Evolutionary conservation across 108 stramenopile genomes (phyloP), one percentile per base, ranked within the genome.

Genomic region (Schizochytrium sp.): DNA sequence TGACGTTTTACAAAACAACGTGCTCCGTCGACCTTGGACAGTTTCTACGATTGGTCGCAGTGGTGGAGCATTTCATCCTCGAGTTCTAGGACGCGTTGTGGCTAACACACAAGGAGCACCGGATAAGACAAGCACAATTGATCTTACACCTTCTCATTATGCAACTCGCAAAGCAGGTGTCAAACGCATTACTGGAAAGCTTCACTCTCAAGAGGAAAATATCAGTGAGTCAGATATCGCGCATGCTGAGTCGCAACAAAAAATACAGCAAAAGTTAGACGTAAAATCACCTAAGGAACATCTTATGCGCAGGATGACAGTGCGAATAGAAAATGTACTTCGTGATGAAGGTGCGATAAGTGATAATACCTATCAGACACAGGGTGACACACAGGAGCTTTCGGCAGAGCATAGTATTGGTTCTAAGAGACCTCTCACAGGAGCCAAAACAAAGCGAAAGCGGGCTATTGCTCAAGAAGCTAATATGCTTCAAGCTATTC

Each of bases 11-110:
- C 64, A 69, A 44, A 69, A 69, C 28, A 69, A 69, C 28, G 64
- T 69, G 64, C 64, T 69, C 44, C 64, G 64, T 7, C 40, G 64
- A 69, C 64, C 64, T 7, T 69, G 64, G 64, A 69, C 64, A 7
- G 64, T 69, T 2, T 69, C 64, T 38, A 5, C 64, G 28, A 69
- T 69, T 15, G 64, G 64, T 15, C 64, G 64, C 12, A 7, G 8
- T 1, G 64, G 64, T 28, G 64, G 64, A 38, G 64, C 64, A 12
- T 69, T 69, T 69, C 64, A 69, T 38, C 64, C 64, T 12, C 64
- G 64, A 10, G 64, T 69, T 69, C 64, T 69, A 7, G 64, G 64
- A 1, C 64, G 64, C 15, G 2, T 69, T 7, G 64, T 69, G 64
- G 44, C 8, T 8, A 69, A 69, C 44, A 44, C 44, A 38, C 64